Conservation (phyloP, 2,329 filamentous ascomycete species). For the Penicillium sumatraense region DNA sequence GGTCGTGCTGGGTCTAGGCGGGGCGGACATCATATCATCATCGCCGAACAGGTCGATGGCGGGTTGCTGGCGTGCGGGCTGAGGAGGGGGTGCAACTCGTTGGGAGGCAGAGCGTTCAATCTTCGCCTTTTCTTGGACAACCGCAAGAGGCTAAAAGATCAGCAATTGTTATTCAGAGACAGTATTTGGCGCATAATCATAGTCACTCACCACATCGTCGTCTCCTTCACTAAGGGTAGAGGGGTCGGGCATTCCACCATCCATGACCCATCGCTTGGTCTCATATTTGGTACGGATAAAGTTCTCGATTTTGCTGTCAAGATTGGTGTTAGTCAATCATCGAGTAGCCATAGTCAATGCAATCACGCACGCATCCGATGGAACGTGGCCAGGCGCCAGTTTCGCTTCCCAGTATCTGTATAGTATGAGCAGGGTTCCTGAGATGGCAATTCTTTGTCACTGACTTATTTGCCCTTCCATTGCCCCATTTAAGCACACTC, state of each 20-base stretch:
- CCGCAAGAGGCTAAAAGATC: constrained; percentile 61
- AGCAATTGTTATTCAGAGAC: constrained; percentile 13
- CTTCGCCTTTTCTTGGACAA: constrained; percentile 73
- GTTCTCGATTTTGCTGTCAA: constrained; percentile 86
- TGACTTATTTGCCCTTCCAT: constrained; percentile 90
- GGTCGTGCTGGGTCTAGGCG: constrained; percentile 72
- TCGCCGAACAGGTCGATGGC: constrained; percentile 83
- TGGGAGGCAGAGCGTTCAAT: constrained; percentile 64
- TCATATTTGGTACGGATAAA: constrained; percentile 99
- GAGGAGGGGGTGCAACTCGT: constrained; percentile 51
- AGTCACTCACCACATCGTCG: constrained; percentile 72
- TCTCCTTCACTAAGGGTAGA: constrained; percentile 84
- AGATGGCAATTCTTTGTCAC: constrained; percentile 27
- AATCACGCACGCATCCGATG: constrained; percentile 73
- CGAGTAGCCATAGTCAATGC: not conserved
- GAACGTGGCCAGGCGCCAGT: constrained; percentile 84
- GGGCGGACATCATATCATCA: constrained; percentile 67
- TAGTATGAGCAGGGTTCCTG: constrained; percentile 12
- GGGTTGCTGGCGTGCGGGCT: constrained; percentile 50
- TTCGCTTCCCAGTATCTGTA: constrained; percentile 88
- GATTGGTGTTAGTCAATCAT: constrained; percentile 14
- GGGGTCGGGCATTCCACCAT: constrained; percentile 93
- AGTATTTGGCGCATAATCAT: constrained; percentile 5
- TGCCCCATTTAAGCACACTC: constrained; percentile 94
- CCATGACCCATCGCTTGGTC: constrained; percentile 99